These are phyloP conservation scores for Dioscorea alata DNA, from an alignment of 106 monocot genomes.

Conservation along the genomic window DNA sequence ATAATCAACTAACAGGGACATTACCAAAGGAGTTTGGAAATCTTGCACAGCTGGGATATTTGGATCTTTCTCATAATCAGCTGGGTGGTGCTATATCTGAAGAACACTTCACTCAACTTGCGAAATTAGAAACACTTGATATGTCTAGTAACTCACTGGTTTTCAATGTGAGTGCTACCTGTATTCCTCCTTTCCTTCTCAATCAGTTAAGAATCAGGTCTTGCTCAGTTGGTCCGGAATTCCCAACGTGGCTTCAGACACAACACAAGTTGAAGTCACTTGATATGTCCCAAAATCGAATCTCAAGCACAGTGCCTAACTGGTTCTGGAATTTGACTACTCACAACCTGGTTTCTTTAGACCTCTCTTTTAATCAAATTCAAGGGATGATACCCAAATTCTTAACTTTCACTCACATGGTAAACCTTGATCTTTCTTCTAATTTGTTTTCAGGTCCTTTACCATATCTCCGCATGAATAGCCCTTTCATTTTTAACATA, in stretches of 20 bases:
- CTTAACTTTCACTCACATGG: background rate
- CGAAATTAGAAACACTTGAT: background rate
- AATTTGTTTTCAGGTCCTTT: no score
- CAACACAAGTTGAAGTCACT: slow-evolving; percentile 8
- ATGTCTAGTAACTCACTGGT: slow-evolving; percentile 15
- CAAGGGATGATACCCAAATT: background rate
- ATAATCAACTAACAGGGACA: no score
- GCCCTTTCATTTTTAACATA: no score
- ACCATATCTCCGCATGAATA: no score
- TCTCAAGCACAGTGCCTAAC: slow-evolving; percentile 12
- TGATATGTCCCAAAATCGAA: slow-evolving; percentile 9
- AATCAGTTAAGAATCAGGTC: background rate
- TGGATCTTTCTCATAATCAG: slow-evolving; percentile 2
- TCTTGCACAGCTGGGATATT: background rate
- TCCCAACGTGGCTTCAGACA: slow-evolving; percentile 31
- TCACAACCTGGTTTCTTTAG: background rate
- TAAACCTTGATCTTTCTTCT: no score
- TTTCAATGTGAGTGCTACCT: slow-evolving; percentile 5
- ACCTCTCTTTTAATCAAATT: slow-evolving; percentile 31
- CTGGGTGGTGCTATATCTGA: slow-evolving; percentile 11
- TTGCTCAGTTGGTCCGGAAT: slow-evolving; percentile 11
- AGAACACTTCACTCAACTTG: background rate
- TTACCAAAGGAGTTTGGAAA: no score
- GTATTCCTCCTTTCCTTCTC: slow-evolving; percentile 27
- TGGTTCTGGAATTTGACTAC: slow-evolving; percentile 22